Percentiles rank a stretch among this genome's conserved stretches.
These are phyloP conservation scores for Dioscorea dumetorum DNA, from an alignment of 106 monocot genomes.

Conservation along the genomic window DNA sequence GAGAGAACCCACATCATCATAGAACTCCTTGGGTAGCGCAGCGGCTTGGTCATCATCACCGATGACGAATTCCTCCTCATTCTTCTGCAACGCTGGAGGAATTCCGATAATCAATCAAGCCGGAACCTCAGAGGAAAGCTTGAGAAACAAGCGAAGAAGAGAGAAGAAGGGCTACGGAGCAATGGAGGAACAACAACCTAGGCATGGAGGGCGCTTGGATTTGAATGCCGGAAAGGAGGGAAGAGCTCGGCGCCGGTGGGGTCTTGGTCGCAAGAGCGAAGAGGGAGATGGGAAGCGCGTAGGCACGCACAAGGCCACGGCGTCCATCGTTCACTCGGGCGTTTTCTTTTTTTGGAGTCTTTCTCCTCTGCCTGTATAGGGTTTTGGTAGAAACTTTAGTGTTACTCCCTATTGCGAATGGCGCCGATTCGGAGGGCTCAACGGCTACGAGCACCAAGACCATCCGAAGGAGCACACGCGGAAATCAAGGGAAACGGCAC, in stretches of 20 bases:
- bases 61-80: background rate
- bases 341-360: too few species aligned
- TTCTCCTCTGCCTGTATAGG: too few species aligned
- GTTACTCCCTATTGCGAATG: too few species aligned
- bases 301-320: background rate
- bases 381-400: too few species aligned
- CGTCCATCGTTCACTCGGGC: too few species aligned
- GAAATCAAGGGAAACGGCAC: too few species aligned
- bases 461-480: too few species aligned
- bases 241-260: background rate
- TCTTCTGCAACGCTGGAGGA: too few species aligned
- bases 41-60: conserved; percentile 6
- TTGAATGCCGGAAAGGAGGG: background rate
- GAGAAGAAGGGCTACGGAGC: background rate
- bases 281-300: background rate
- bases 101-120: too few species aligned
- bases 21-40: conserved; percentile 24
- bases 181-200: background rate
- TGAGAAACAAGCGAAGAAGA: background rate
- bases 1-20: conserved; percentile 36
- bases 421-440: too few species aligned
- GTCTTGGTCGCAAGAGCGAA: background rate
- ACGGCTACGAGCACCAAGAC: too few species aligned
- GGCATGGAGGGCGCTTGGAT: background rate
- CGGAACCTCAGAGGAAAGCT: background rate